Percentiles rank a stretch among this genome's conserved stretches.
phyloP scores from a whole-genome alignment of 2,329 filamentous ascomycete genomes.

The Microdochium bolleyi region DNA sequence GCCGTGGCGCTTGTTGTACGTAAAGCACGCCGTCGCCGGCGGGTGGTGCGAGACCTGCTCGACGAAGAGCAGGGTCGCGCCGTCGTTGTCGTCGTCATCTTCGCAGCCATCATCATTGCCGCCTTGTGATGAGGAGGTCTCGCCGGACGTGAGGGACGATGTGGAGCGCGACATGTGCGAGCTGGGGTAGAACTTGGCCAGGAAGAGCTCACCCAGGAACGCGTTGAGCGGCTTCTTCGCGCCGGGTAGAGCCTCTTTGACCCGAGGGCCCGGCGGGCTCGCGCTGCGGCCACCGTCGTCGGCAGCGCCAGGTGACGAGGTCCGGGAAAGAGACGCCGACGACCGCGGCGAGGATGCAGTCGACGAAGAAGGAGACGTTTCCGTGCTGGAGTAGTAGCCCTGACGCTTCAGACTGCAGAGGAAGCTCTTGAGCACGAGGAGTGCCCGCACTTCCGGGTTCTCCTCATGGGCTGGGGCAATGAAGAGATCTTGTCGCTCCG shows the following conservation, averaged over 20 bases:
- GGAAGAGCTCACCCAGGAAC: constrained; percentile 38
- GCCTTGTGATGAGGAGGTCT: background rate
- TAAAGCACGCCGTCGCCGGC: constrained; percentile 15
- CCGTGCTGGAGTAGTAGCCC: constrained; percentile 22
- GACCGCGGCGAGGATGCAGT: background rate
- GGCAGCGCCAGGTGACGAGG: background rate
- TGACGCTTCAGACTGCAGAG: constrained; percentile 35
- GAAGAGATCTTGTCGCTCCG: constrained; percentile 43
- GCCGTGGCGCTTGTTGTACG: constrained; percentile 14
- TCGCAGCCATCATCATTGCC: too few species aligned
- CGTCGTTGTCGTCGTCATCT: constrained; percentile 14
- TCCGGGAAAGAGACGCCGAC: background rate
- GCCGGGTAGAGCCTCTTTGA: constrained; percentile 23
- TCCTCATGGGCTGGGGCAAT: constrained; percentile 30
- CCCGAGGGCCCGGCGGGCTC: background rate
- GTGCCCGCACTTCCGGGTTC: constrained; percentile 27
- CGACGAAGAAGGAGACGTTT: background rate
- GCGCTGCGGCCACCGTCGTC: background rate
- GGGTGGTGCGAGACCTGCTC: constrained; percentile 21
- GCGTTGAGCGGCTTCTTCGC: constrained; percentile 43
- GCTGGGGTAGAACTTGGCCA: constrained; percentile 19
- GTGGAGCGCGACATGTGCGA: background rate
- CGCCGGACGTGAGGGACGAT: background rate
- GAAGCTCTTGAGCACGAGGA: constrained; percentile 40
- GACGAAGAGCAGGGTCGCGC: constrained; percentile 11